phyloP scores from a whole-genome alignment of 1,284 basidiomycete species.

The Tilletia setariae region DNA sequence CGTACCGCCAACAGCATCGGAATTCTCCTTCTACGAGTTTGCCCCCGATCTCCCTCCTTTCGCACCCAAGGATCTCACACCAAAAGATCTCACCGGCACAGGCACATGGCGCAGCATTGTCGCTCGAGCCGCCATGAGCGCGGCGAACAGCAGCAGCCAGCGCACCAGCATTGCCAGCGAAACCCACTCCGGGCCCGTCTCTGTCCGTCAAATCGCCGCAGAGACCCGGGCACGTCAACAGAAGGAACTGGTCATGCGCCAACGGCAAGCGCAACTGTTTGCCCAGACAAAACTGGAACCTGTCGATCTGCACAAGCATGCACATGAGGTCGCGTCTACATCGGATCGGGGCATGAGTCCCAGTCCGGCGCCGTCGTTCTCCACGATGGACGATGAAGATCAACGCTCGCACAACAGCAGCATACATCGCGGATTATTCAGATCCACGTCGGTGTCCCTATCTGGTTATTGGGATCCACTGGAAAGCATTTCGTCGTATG shows the following conservation, averaged over 20 bases:
- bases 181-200: slow-evolving; percentile 34
- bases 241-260: slow-evolving; percentile 25
- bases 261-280: slow-evolving; percentile 30
- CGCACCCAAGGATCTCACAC: slow-evolving; percentile 32
- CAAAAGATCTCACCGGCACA: slow-evolving; percentile 35
- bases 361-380: neutral
- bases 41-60: slow-evolving; percentile 43
- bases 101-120: slow-evolving; percentile 44
- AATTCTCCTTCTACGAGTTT: slow-evolving; percentile 40
- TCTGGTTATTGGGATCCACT: slow-evolving; percentile 13
- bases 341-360: slow-evolving; percentile 11
- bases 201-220: slow-evolving; percentile 33
- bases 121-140: slow-evolving; percentile 29
- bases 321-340: slow-evolving; percentile 16
- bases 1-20: slow-evolving; percentile 1
- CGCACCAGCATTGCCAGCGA: slow-evolving; percentile 20
- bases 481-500: slow-evolving; percentile 6
- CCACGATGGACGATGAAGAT: slow-evolving; percentile 20
- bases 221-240: slow-evolving; percentile 29
- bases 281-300: slow-evolving; percentile 33
- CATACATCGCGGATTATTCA: neutral
- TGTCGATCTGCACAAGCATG: slow-evolving; percentile 38
- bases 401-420: neutral
- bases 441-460: slow-evolving; percentile 20
- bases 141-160: slow-evolving; percentile 22